Evolutionary conservation across 1,284 basidiomycete genomes (phyloP).

Genomic region (Austroboletus niveus): DNA sequence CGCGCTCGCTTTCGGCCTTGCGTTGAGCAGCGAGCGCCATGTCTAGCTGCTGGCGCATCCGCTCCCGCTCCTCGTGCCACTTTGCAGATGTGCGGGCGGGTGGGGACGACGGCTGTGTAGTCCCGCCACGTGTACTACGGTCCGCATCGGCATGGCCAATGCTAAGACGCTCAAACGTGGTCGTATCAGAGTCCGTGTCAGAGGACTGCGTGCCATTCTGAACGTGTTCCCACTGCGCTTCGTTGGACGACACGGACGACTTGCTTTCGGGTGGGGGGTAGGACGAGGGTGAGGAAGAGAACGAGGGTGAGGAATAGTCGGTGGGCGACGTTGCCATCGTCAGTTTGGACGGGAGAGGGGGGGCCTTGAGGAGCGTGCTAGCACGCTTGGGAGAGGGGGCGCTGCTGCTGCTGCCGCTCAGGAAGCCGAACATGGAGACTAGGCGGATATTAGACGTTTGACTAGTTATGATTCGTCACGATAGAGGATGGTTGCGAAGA

Average conservation of each 20-base stretch:
- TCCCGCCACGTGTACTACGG: background rate
- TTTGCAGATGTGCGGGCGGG: background rate
- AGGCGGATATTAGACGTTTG: too few species aligned
- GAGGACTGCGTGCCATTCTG: conserved; percentile 16
- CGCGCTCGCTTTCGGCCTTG: conserved; percentile 19
- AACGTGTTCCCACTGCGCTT: conserved; percentile 27
- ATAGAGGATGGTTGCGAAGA: too few species aligned
- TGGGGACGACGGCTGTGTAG: background rate
- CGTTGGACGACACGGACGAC: background rate
- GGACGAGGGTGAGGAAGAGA: background rate
- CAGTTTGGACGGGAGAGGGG: conserved; percentile 25
- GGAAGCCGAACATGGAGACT: conserved; percentile 1
- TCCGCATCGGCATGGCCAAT: conserved; percentile 15
- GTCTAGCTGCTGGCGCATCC: conserved; percentile 9
- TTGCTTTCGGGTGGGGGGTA: background rate
- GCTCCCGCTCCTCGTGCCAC: conserved; percentile 15
- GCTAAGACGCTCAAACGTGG: conserved; percentile 17
- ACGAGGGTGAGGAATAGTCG: background rate
- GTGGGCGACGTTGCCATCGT: conserved; percentile 11
- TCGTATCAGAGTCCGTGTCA: conserved; percentile 18
- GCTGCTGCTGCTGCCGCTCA: conserved; percentile 2
- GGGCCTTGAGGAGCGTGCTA: conserved; percentile 10
- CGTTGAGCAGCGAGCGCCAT: conserved; percentile 8
- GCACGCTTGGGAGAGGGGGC: conserved; percentile 17
- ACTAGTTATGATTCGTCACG: too few species aligned